Evolutionary conservation across 164 flowering plant species (phyloP).

Genomic region (Pachysandra terminalis): DNA sequence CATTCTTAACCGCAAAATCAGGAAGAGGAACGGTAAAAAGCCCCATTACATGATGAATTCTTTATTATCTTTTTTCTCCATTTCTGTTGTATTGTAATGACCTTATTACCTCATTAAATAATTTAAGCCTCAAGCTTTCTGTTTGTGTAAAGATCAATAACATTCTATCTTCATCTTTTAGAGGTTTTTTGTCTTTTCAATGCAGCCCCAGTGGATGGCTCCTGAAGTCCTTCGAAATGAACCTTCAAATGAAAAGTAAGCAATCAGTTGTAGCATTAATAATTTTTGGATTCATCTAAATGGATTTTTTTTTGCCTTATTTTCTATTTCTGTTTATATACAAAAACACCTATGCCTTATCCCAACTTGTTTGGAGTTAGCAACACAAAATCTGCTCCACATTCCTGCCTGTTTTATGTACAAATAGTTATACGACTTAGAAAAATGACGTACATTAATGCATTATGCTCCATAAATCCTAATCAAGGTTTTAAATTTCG

Average conservation of each 20-base stretch:
- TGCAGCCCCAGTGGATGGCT: conserved; percentile 99
- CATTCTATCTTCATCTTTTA: not conserved
- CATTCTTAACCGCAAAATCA: conserved; percentile 65
- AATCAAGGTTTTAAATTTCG: too few relatives aligned
- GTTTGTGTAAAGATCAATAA: not conserved
- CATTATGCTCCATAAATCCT: not conserved
- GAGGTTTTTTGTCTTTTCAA: conserved; percentile 2
- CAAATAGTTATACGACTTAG: too few relatives aligned
- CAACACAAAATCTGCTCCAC: too few relatives aligned
- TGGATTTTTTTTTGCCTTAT: not conserved
- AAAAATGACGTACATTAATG: too few relatives aligned
- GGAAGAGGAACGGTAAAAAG: conserved; percentile 76
- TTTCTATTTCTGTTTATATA: not conserved
- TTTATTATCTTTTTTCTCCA: not conserved
- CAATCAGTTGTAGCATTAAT: conserved; percentile 2
- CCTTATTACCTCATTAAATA: not conserved
- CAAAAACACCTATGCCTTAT: too few relatives aligned
- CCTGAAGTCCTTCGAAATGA: conserved; percentile 96
- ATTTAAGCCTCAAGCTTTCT: not conserved
- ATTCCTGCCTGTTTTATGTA: too few relatives aligned
- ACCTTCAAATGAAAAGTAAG: conserved; percentile 88
- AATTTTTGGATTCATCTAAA: too few relatives aligned
- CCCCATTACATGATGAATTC: not conserved
- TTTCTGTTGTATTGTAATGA: not conserved
- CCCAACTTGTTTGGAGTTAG: too few relatives aligned